Percentiles rank a stretch among this genome's conserved stretches.
Evolutionary conservation across 495 filamentous ascomycete species (phyloP).

Genomic region (Pseudoneurospora amorphoporcata): DNA sequence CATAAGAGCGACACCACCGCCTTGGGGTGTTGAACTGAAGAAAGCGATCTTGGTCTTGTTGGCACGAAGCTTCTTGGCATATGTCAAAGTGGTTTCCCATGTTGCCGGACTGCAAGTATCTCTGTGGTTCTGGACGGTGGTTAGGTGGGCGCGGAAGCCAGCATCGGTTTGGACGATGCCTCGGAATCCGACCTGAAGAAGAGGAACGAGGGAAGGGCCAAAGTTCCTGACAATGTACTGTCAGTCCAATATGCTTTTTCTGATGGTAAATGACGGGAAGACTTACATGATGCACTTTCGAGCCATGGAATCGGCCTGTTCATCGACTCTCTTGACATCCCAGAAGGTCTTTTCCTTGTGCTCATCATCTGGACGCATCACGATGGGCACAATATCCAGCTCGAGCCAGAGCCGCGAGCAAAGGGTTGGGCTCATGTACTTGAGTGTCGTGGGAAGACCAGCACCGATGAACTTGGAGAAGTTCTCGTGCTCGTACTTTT

Average conservation of each 20-base stretch:
- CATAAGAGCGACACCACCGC: slow-evolving; percentile 84
- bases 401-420: slow-evolving; percentile 71
- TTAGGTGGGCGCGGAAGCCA: slow-evolving; percentile 50
- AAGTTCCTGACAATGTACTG: slow-evolving; percentile 46
- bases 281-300: slow-evolving; percentile 64
- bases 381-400: slow-evolving; percentile 65
- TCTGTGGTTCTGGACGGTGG: slow-evolving; percentile 52
- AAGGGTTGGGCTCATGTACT: slow-evolving; percentile 45
- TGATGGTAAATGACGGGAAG: not conserved
- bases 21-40: slow-evolving; percentile 79
- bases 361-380: slow-evolving; percentile 36
- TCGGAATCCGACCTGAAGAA: slow-evolving; percentile 63
- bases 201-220: slow-evolving; percentile 61
- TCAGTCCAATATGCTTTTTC: not conserved
- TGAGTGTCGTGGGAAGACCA: slow-evolving; percentile 44
- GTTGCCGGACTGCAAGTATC: slow-evolving; percentile 50
- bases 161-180: slow-evolving; percentile 71
- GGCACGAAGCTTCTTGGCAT: slow-evolving; percentile 54
- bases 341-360: slow-evolving; percentile 37
- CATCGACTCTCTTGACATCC: slow-evolving; percentile 54
- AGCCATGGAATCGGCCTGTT: slow-evolving; percentile 79
- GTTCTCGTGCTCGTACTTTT: slow-evolving; percentile 49
- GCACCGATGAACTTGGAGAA: slow-evolving; percentile 58
- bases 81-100: slow-evolving; percentile 61
- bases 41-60: slow-evolving; percentile 66